phyloP scores from a whole-genome alignment of 345 rosid genomes.

The Abelmoschus esculentus region DNA sequence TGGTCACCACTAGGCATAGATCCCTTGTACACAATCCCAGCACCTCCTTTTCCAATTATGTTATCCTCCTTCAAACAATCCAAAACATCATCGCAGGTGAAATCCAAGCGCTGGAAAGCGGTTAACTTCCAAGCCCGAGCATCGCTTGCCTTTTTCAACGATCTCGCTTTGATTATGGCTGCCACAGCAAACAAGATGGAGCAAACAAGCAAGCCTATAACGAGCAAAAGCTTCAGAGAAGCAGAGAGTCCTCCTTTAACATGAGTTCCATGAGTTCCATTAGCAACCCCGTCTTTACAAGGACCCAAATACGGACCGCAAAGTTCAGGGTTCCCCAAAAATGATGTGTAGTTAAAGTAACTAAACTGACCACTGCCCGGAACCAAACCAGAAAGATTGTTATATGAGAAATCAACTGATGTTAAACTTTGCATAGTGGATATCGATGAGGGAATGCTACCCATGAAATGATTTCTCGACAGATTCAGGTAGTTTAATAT shows the following conservation, averaged over 20 bases:
- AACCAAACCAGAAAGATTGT: slow-evolving; percentile 85
- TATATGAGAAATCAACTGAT: slow-evolving; percentile 83
- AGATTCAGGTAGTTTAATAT: slow-evolving; percentile 77
- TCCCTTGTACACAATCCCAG: slow-evolving; percentile 86
- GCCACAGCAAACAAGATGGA: slow-evolving; percentile 76
- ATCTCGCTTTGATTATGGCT: slow-evolving; percentile 77
- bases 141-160: slow-evolving; percentile 69
- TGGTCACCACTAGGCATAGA: slow-evolving; percentile 67
- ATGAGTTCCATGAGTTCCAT: slow-evolving; percentile 47
- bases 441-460: slow-evolving; percentile 64
- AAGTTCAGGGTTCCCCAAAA: slow-evolving; percentile 66
- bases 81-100: slow-evolving; percentile 72
- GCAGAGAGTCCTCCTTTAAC: slow-evolving; percentile 62
- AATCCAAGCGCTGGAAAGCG: slow-evolving; percentile 84
- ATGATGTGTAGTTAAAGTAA: slow-evolving; percentile 86
- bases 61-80: slow-evolving; percentile 85
- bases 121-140: slow-evolving; percentile 85
- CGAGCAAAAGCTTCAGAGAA: slow-evolving; percentile 76
- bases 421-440: slow-evolving; percentile 87
- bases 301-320: slow-evolving; percentile 87
- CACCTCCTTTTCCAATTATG: slow-evolving; percentile 91
- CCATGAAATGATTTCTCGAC: slow-evolving; percentile 67
- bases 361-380: slow-evolving; percentile 88
- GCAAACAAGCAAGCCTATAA: slow-evolving; percentile 69
- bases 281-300: slow-evolving; percentile 52